These are phyloP conservation scores for Obelidium mucronatum DNA, from an alignment of 192 early-diverging fungal species.

Conservation along the genomic window DNA sequence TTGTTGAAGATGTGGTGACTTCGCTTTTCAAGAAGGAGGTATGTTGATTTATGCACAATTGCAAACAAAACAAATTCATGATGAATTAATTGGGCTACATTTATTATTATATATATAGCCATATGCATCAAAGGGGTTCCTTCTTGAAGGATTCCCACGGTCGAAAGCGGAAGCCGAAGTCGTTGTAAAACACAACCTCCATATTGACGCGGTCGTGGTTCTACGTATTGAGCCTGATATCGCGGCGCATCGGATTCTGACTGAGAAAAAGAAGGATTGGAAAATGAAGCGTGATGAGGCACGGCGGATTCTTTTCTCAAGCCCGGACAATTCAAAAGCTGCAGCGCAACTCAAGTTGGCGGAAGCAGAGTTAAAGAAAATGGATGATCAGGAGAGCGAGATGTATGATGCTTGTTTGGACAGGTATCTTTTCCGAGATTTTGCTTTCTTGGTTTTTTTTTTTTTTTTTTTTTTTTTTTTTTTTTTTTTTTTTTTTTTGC, in stretches of 20 bases:
- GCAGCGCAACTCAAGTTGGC: neutral
- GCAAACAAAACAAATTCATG: too few species aligned
- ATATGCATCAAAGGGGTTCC: conserved; percentile 53
- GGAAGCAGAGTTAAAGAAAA: neutral
- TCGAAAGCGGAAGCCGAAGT: conserved; percentile 53
- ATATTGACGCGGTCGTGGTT: conserved; percentile 54
- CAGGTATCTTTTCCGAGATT: conserved; percentile 28
- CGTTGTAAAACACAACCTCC: conserved; percentile 45
- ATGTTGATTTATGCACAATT: conserved; percentile 15
- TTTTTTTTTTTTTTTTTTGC: conserved; percentile 24
- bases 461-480: conserved; percentile 19
- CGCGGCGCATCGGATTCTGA: conserved; percentile 42
- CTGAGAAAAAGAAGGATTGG: conserved; percentile 28
- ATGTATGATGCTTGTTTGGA: conserved; percentile 39
- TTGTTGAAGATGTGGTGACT: conserved; percentile 35
- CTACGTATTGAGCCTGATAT: conserved; percentile 47
- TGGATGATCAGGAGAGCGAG: conserved; percentile 27
- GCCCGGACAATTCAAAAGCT: neutral
- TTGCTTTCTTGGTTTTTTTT: neutral
- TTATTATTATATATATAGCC: conserved; percentile 51
- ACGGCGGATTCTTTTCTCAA: too few species aligned
- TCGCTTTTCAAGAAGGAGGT: conserved; percentile 46
- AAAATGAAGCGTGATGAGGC: conserved; percentile 14
- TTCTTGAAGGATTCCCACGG: conserved; percentile 56
- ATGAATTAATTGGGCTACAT: too few species aligned